phyloP scores from a whole-genome alignment of 371 early-diverging fungal genomes.

The Mortierella sp. region DNA sequence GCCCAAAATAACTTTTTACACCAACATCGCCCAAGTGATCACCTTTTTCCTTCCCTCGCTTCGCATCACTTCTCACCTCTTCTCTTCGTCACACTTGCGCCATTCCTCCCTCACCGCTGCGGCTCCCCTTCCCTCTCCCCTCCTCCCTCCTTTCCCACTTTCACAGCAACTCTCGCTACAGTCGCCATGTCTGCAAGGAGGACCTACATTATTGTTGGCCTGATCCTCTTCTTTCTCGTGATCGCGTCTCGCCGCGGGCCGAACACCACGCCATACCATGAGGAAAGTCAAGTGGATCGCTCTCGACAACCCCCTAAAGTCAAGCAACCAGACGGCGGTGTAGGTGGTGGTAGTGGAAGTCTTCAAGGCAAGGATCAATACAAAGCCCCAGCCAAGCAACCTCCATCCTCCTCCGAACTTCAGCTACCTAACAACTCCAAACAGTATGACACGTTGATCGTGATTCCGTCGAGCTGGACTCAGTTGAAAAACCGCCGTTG shows the following conservation, averaged over 20 bases:
- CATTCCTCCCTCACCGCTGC: background rate
- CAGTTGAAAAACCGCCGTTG: slow-evolving; percentile 54
- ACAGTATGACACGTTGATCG: slow-evolving; percentile 60
- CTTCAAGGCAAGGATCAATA: background rate
- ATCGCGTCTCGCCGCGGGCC: slow-evolving; percentile 20
- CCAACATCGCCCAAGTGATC: too few species aligned
- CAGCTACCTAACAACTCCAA: slow-evolving; percentile 47
- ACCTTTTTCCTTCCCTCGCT: background rate
- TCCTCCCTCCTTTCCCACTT: background rate
- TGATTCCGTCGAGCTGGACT: slow-evolving; percentile 60
- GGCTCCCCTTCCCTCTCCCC: background rate
- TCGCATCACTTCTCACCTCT: background rate
- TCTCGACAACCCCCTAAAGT: background rate
- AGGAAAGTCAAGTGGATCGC: background rate
- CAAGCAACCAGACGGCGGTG: slow-evolving; percentile 1
- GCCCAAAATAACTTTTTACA: too few species aligned
- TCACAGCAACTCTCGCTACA: background rate
- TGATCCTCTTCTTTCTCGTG: slow-evolving; percentile 32
- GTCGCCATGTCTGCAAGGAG: slow-evolving; percentile 32
- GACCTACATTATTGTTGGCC: slow-evolving; percentile 30
- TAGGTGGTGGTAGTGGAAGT: background rate
- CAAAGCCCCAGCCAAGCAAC: background rate
- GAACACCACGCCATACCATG: background rate
- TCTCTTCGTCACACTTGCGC: background rate
- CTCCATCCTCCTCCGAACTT: background rate